These are phyloP conservation scores for Tolypocladium endophyticum DNA, from an alignment of 2,329 filamentous ascomycete species.

Conservation along the genomic window DNA sequence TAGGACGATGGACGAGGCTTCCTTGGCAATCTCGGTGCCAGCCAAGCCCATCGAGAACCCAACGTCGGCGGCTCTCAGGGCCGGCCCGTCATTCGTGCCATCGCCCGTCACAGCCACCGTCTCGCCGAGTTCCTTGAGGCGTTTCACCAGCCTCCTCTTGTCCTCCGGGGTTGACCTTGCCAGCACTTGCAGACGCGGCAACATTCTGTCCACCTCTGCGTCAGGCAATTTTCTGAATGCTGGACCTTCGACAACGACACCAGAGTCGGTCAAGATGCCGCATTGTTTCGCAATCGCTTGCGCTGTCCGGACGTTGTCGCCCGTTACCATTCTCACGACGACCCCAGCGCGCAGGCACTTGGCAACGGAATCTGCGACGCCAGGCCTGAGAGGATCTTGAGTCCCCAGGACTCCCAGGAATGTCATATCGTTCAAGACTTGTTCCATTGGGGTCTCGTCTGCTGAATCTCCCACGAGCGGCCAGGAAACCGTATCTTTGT, in stretches of 20 bases:
- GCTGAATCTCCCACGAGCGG: conserved; percentile 43
- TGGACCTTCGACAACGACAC: conserved; percentile 57
- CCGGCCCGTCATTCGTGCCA: conserved; percentile 56
- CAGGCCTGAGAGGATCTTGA: conserved; percentile 50
- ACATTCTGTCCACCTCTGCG: conserved; percentile 39
- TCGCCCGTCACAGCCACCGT: conserved; percentile 56
- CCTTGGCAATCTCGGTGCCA: conserved; percentile 57
- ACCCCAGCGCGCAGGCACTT: conserved; percentile 53
- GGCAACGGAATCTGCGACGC: conserved; percentile 48
- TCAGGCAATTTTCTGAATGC: conserved; percentile 46
- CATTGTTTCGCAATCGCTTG: conserved; percentile 55
- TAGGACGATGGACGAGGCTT: conserved; percentile 57
- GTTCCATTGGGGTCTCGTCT: background rate
- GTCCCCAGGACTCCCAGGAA: conserved; percentile 61
- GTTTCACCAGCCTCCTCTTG: conserved; percentile 44
- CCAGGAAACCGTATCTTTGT: conserved; percentile 60
- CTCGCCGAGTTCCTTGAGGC: conserved; percentile 43
- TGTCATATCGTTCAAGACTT: conserved; percentile 47
- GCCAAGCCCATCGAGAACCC: conserved; percentile 60
- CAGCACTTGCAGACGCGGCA: conserved; percentile 39
- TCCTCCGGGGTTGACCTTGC: conserved; percentile 51
- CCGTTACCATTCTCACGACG: conserved; percentile 51
- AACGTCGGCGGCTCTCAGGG: conserved; percentile 54
- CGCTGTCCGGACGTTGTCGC: conserved; percentile 43
- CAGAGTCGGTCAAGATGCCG: conserved; percentile 50